Evolutionary conservation across 805 yeast species (phyloP).

Genomic region (Ogataea neopini): DNA sequence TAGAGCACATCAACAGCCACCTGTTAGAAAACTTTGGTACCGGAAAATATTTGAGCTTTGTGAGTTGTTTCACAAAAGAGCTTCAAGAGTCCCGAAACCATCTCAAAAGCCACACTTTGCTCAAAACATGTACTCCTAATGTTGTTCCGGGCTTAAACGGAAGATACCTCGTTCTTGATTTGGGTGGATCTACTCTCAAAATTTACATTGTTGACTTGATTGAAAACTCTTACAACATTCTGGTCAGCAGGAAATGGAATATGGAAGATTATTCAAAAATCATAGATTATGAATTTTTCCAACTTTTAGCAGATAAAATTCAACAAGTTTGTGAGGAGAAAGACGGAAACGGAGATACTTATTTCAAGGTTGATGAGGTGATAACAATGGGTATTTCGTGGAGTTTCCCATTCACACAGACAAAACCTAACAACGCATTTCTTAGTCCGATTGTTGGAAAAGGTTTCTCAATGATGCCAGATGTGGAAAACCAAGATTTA

Average conservation of each 20-base stretch:
- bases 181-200: conserved; percentile 59
- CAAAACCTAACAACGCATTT: conserved; percentile 43
- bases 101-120: neutral
- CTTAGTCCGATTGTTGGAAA: conserved; percentile 56
- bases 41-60: neutral
- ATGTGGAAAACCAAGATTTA: conserved; percentile 43
- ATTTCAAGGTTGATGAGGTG: conserved; percentile 7
- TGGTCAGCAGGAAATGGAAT: conserved; percentile 37
- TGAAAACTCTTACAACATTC: conserved; percentile 11
- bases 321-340: conserved; percentile 26
- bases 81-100: neutral
- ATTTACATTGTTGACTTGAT: conserved; percentile 30
- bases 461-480: conserved; percentile 52
- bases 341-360: neutral
- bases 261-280: conserved; percentile 41
- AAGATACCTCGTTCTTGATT: conserved; percentile 46
- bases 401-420: conserved; percentile 55
- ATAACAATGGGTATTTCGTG: conserved; percentile 52
- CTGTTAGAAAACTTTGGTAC: neutral
- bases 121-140: conserved; percentile 4
- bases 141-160: conserved; percentile 24
- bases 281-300: conserved; percentile 45
- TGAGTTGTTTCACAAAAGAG: neutral
- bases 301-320: conserved; percentile 41
- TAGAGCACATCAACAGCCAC: neutral